Evolutionary conservation across 2,329 filamentous ascomycete genomes (phyloP).

Genomic region (Cryphonectria carpinicola): DNA sequence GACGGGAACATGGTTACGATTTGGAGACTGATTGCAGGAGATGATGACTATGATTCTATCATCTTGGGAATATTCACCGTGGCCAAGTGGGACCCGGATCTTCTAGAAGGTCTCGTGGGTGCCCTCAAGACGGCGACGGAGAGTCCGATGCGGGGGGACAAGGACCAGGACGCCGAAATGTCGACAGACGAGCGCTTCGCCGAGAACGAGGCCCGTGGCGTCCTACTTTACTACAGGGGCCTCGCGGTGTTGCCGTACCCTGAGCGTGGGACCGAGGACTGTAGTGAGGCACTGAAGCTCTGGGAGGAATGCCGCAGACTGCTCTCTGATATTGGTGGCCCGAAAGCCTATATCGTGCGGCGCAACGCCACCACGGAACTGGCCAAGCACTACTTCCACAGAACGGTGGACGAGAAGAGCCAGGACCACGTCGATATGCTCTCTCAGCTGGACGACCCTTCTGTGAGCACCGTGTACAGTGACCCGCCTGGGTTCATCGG

Average conservation of each 20-base stretch:
- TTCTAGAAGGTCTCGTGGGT: constrained; percentile 29
- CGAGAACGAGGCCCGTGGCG: constrained; percentile 28
- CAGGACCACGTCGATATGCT: constrained; percentile 26
- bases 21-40: constrained; percentile 29
- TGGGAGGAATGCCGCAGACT: constrained; percentile 31
- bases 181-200: constrained; percentile 27
- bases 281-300: constrained; percentile 9
- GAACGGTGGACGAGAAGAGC: constrained; percentile 27
- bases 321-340: constrained; percentile 31
- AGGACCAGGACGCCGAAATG: neutral
- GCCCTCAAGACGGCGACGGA: constrained; percentile 4
- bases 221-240: constrained; percentile 27
- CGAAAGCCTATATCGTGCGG: constrained; percentile 22
- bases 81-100: constrained; percentile 25
- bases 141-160: neutral
- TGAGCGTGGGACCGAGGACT: constrained; percentile 2
- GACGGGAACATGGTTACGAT: constrained; percentile 24
- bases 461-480: neutral
- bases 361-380: constrained; percentile 28
- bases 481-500: constrained; percentile 29
- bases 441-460: constrained; percentile 24
- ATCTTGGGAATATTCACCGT: constrained; percentile 30
- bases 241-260: neutral
- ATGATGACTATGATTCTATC: constrained; percentile 26
- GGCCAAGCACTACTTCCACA: constrained; percentile 33